Evolutionary conservation across 2,329 filamentous ascomycete genomes (phyloP).

Genomic region (Colletotrichum tofieldiae): DNA sequence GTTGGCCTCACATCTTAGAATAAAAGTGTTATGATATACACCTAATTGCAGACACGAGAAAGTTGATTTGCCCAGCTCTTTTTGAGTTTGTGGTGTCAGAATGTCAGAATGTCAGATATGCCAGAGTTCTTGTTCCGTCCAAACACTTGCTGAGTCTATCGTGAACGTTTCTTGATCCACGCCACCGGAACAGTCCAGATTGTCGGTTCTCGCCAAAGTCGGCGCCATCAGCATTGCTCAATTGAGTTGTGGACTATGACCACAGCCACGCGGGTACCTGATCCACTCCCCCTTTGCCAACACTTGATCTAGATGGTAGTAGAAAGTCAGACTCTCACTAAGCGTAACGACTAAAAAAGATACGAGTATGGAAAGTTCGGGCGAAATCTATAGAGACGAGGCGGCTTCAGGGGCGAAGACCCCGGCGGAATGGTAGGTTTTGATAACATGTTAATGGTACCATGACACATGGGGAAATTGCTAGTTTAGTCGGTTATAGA

Average conservation of each 20-base stretch:
- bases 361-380: too few relatives aligned
- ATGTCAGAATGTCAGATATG: conserved; percentile 2
- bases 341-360: not conserved
- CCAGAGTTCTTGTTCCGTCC: conserved; percentile 16
- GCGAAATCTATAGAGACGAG: not conserved
- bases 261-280: not conserved
- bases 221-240: not conserved
- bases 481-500: too few relatives aligned
- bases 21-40: too few relatives aligned
- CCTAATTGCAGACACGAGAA: not conserved
- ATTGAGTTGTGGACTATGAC: not conserved
- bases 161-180: not conserved
- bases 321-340: not conserved
- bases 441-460: not conserved
- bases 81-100: not conserved
- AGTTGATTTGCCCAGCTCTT: not conserved
- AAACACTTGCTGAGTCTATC: conserved; percentile 9
- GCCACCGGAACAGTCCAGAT: not conserved
- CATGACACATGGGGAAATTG: accelerated
- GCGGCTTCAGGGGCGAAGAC: not conserved
- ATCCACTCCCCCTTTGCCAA: not conserved
- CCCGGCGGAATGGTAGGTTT: not conserved
- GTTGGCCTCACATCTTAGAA: not conserved
- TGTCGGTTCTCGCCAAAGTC: not conserved
- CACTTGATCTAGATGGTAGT: not conserved